Conservation (phyloP, 108 stramenopile genomes). For the Stephanodiscus minutulus region DNA sequence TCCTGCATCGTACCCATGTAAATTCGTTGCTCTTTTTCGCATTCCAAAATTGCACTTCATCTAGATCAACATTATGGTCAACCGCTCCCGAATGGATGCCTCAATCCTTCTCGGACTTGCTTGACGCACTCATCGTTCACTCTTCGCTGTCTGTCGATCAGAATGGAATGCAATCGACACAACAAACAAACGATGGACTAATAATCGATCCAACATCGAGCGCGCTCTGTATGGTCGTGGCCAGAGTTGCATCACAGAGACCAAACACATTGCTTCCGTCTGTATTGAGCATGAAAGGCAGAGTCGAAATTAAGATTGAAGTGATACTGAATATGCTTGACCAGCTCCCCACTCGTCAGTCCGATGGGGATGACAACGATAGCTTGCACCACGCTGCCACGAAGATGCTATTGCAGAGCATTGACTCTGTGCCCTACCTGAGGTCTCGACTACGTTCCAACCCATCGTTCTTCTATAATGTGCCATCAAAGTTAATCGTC, state of each 20-base stretch:
- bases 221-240: conserved; percentile 14
- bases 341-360: conserved; percentile 12
- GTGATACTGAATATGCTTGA: conserved; percentile 21
- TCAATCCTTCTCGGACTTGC: conserved; percentile 3
- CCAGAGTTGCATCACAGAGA: conserved; percentile 19
- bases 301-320: conserved; percentile 13
- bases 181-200: neutral
- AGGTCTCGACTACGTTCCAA: conserved; percentile 10
- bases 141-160: neutral
- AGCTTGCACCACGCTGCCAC: conserved; percentile 8
- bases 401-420: conserved; percentile 6
- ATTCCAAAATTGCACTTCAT: neutral
- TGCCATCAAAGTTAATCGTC: conserved; percentile 16
- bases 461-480: conserved; percentile 19
- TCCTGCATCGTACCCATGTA: neutral
- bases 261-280: conserved; percentile 14
- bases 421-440: conserved; percentile 13
- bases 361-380: conserved; percentile 2
- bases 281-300: conserved; percentile 12
- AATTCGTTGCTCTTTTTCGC: neutral
- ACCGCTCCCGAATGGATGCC: conserved; percentile 9
- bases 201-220: conserved; percentile 9
- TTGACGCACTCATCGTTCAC: conserved; percentile 19
- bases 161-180: neutral
- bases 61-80: conserved; percentile 15